Percentiles rank a stretch among this genome's conserved stretches.
These are phyloP conservation scores for Kernera saxatilis DNA, from an alignment of 345 rosid genomes.

Conservation along the genomic window DNA sequence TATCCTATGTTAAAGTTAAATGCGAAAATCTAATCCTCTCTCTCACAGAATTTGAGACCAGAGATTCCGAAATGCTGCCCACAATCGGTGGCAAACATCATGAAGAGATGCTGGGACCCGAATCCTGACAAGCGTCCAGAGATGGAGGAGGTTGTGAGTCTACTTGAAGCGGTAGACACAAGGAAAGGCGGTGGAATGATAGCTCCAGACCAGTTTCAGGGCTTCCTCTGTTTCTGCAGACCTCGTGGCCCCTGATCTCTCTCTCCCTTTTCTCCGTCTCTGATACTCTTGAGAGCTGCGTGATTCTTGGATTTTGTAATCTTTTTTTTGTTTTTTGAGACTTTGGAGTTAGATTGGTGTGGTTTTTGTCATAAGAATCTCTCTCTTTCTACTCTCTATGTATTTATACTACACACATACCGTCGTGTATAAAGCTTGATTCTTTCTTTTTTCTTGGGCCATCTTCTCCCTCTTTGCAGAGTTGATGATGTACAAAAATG, in stretches of 20 bases:
- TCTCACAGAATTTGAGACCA: conserved; percentile 62
- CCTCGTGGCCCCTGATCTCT: conserved; percentile 59
- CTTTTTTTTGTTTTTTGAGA: background rate
- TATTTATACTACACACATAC: conserved; percentile 14
- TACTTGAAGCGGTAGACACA: conserved; percentile 65
- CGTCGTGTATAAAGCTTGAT: conserved; percentile 16
- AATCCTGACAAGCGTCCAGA: conserved; percentile 64
- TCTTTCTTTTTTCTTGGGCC: background rate
- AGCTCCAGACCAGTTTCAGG: conserved; percentile 60
- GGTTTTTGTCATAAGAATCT: background rate
- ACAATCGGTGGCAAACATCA: conserved; percentile 49
- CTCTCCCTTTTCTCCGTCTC: background rate
- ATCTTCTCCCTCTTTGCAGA: background rate
- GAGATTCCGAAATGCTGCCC: conserved; percentile 81
- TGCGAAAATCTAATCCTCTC: background rate
- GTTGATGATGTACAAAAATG: background rate
- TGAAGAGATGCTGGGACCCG: conserved; percentile 82
- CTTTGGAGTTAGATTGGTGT: conserved; percentile 18
- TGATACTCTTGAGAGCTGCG: conserved; percentile 11
- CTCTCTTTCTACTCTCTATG: background rate
- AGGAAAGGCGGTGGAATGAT: conserved; percentile 95
- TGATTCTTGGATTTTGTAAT: conserved; percentile 16
- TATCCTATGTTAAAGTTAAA: background rate
- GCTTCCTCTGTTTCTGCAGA: conserved; percentile 59
- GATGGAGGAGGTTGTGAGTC: conserved; percentile 69